These are phyloP conservation scores for Sideroxylon spinosum DNA, from an alignment of 179 eudicot genomes.

Conservation along the genomic window DNA sequence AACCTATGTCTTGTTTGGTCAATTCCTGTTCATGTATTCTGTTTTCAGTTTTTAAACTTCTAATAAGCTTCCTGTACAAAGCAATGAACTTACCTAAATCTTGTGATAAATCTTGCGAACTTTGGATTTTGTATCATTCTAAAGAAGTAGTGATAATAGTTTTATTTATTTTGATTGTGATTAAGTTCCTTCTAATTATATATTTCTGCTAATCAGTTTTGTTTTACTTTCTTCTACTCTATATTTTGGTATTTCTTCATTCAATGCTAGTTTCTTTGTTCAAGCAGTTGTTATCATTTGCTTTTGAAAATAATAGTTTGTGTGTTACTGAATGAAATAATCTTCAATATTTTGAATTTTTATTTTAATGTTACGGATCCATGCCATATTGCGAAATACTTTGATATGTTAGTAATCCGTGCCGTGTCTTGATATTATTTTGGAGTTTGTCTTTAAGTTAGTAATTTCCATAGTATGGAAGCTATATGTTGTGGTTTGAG, in stretches of 20 bases:
- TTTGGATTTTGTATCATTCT: not conserved
- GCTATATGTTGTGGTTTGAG: no score
- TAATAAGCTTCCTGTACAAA: not conserved
- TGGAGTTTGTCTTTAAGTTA: no score
- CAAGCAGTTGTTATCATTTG: not conserved
- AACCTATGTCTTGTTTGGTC: not conserved
- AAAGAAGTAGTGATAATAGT: not conserved
- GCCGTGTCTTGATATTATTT: no score
- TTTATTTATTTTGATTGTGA: not conserved
- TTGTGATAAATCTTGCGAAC: not conserved
- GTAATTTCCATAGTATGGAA: no score
- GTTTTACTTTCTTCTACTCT: not conserved
- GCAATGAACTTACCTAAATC: not conserved
- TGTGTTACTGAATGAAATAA: not conserved
- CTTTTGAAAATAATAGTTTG: not conserved
- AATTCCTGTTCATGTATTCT: not conserved
- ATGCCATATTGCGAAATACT: not conserved
- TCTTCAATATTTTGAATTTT: not conserved
- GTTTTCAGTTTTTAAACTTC: slow-evolving; percentile 15
- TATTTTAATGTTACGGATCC: not conserved
- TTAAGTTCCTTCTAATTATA: not conserved
- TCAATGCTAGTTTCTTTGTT: not conserved
- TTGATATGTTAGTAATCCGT: no score
- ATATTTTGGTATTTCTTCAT: slow-evolving; percentile 2
- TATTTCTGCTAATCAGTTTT: not conserved